A percentile compares a stretch with the other conserved stretches of the same genome.
Evolutionary conservation across 768 basidiomycete genomes (phyloP).

Genomic region (Melanogaster broomeanus): DNA sequence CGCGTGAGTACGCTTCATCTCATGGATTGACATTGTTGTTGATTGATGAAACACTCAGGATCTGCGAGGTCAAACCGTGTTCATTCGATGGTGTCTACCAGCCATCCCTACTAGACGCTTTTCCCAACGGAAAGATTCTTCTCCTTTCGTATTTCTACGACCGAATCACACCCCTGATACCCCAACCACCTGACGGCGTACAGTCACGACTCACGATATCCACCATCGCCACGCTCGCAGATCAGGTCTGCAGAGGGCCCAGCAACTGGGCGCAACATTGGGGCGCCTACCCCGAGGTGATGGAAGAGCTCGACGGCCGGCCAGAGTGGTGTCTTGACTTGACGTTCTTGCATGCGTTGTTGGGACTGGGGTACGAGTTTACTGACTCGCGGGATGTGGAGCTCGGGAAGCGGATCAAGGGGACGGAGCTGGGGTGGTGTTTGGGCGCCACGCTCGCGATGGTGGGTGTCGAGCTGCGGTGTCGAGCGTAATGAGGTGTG

Average conservation of each 20-base stretch:
- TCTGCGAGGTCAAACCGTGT: constrained; percentile 92
- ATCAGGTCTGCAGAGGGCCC: constrained; percentile 72
- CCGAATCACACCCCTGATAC: constrained; percentile 79
- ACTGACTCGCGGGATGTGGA: constrained; percentile 61
- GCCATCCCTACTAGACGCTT: constrained; percentile 86
- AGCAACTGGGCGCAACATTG: constrained; percentile 55
- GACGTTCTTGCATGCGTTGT: constrained; percentile 90
- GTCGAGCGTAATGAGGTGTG: constrained; percentile 34
- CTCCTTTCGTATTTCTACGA: constrained; percentile 99
- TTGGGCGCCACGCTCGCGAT: constrained; percentile 82
- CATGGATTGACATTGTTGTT: background rate
- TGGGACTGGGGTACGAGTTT: constrained; percentile 92
- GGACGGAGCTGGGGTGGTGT: constrained; percentile 95
- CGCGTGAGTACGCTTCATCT: constrained; percentile 51
- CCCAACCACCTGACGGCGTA: constrained; percentile 20
- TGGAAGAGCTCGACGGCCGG: constrained; percentile 75
- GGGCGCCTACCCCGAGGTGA: too few relatives aligned
- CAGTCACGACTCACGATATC: constrained; percentile 46
- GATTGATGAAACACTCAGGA: constrained; percentile 37
- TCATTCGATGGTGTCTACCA: constrained; percentile 98
- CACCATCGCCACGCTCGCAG: constrained; percentile 64
- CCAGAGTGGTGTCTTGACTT: constrained; percentile 97
- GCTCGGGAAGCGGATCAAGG: constrained; percentile 85
- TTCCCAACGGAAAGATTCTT: constrained; percentile 81
- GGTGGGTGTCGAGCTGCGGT: constrained; percentile 62